A percentile compares a stretch with the other conserved stretches of the same genome.
Conservation (phyloP, 768 basidiomycete genomes). For the Leccinum uliginosum region DNA sequence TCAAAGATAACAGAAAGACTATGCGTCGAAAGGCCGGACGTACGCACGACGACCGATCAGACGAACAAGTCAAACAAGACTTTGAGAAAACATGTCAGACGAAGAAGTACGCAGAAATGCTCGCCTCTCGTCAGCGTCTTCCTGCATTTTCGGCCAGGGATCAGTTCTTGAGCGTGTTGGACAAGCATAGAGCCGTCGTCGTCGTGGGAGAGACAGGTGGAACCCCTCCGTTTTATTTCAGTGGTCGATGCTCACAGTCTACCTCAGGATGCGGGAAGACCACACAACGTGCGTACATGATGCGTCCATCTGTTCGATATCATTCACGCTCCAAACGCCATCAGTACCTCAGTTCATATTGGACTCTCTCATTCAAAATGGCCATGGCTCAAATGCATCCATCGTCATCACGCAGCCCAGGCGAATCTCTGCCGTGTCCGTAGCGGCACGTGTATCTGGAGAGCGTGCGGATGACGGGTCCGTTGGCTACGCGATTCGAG, state of each 20-base stretch:
- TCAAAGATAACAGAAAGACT: neutral
- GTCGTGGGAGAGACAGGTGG: conserved; percentile 89
- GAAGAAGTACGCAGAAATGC: conserved; percentile 52
- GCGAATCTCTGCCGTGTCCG: conserved; percentile 82
- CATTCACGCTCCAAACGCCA: neutral
- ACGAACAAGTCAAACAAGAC: conserved; percentile 46
- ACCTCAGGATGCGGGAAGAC: conserved; percentile 81
- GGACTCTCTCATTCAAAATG: conserved; percentile 67
- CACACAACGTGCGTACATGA: conserved; percentile 58
- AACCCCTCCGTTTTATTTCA: conserved; percentile 3
- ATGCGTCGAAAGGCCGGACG: conserved; percentile 2
- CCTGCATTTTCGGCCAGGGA: conserved; percentile 73
- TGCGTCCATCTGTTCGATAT: neutral
- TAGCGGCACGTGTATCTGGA: conserved; percentile 80
- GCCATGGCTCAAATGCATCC: conserved; percentile 58
- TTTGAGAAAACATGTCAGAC: conserved; percentile 45
- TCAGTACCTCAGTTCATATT: conserved; percentile 86
- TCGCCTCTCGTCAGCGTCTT: conserved; percentile 52
- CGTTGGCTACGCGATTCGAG: conserved; percentile 87
- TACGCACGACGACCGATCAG: conserved; percentile 40
- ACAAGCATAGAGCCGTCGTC: conserved; percentile 63
- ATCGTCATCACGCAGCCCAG: conserved; percentile 91
- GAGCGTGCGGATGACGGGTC: conserved; percentile 75
- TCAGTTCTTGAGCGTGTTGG: conserved; percentile 56
- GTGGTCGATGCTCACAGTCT: conserved; percentile 1